Conservation (phyloP, 305 asterid species). For the Withania somnifera region DNA sequence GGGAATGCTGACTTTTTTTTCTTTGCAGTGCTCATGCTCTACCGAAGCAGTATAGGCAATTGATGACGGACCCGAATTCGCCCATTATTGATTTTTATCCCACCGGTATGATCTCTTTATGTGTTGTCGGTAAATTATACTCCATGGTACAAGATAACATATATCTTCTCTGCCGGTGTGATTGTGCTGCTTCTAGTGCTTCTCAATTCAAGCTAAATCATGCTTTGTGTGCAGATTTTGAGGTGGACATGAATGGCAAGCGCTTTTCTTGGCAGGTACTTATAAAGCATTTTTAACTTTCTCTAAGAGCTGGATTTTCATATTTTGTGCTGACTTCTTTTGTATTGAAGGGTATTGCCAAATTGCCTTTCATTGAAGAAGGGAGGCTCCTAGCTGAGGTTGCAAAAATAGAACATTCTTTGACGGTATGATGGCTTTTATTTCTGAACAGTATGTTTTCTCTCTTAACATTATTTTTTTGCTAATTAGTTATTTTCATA, state of each 20-base stretch:
- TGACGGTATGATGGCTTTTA: slow-evolving; percentile 42
- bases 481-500: slow-evolving; percentile 10
- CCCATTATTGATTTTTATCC: slow-evolving; percentile 93
- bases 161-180: neutral
- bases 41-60: slow-evolving; percentile 67
- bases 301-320: neutral
- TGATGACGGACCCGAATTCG: slow-evolving; percentile 91
- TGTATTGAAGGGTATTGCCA: slow-evolving; percentile 67
- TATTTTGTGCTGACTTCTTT: neutral
- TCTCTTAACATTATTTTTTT: neutral
- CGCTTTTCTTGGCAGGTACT: slow-evolving; percentile 91
- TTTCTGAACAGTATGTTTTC: neutral
- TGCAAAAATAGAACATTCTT: slow-evolving; percentile 75
- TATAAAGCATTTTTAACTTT: neutral
- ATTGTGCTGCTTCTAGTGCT: slow-evolving; percentile 8
- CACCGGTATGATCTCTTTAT: slow-evolving; percentile 36
- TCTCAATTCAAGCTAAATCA: neutral
- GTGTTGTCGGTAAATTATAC: neutral
- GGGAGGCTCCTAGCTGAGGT: slow-evolving; percentile 78
- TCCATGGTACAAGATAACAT: neutral
- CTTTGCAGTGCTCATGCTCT: slow-evolving; percentile 89
- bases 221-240: slow-evolving; percentile 47
- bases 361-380: slow-evolving; percentile 93
- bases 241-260: slow-evolving; percentile 96
- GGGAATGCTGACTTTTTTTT: neutral